Evolutionary conservation across 1,284 basidiomycete species (phyloP), one percentile per base, ranked within the genome.

Genomic region (Rhodotorula glutinis): DNA sequence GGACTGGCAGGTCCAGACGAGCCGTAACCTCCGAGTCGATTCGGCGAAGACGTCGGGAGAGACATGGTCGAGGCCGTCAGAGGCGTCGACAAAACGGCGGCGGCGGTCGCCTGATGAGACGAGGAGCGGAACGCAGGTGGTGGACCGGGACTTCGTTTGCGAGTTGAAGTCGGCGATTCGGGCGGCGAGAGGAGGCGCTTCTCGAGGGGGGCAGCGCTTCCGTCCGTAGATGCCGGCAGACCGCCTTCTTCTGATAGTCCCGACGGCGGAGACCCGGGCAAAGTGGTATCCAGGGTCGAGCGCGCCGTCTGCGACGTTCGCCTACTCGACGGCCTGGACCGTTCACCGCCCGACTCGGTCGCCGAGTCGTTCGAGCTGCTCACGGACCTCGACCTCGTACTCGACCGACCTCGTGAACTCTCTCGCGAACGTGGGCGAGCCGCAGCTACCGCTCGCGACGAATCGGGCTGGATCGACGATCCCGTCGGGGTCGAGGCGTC

Each of bases 131-230:
- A 40, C 4, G 53, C 1, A 1, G 57, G 53, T 19, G 64, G 66
- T 1, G 62, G 53, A 19, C 27, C 58, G 13, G 61, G 57, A 4
- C 53, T 60, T 23, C 66, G 66, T 4, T 29, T 53, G 7, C 66
- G 61, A 3, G 62, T 57, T 4, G 49, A 33, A 13, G 62, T 53
- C 0, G 66, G 66, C 3, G 66, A 67, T n/a, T 60, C 53, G n/a
- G 60, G 59, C 29, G 57, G 47, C 17, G 53, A 25, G 38, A 60
- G 19, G 23, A 60, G 43, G 17, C 51, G 38, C 25, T 55, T 44
- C 43, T 44, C 43, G 33, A 38, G 33, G 9, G 43, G 43, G 4
- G 17, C 43, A 4, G 43, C 8, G 5, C 21, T 16, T 40, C n/a
- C 55, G 55, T 14, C 25, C 55, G 47, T 57, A 43, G 16, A 52